Percentiles rank a stretch among this genome's conserved stretches.
phyloP scores from a whole-genome alignment of 768 basidiomycete species.

The Serpula lacrymans region DNA sequence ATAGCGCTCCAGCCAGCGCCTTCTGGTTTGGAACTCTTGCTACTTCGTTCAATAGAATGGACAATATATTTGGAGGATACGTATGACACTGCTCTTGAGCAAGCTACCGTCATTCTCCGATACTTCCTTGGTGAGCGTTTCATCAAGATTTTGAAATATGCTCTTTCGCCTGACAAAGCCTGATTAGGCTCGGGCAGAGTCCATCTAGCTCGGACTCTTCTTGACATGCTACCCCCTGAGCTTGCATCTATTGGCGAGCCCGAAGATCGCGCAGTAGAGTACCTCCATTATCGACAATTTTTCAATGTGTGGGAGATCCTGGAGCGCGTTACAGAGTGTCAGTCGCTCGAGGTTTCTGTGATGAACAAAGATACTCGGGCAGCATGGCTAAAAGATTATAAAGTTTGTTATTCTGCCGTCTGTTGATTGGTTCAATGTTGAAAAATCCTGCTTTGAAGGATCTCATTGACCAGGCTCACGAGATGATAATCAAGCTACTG shows the following conservation, averaged over 20 bases:
- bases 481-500: slow-evolving; percentile 64
- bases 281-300: slow-evolving; percentile 76
- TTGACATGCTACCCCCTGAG: slow-evolving; percentile 61
- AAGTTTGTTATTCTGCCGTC: slow-evolving; percentile 30
- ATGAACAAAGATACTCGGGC: slow-evolving; percentile 56
- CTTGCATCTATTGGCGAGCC: slow-evolving; percentile 61
- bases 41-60: slow-evolving; percentile 93
- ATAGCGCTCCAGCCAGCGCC: slow-evolving; percentile 54
- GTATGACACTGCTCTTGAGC: slow-evolving; percentile 73
- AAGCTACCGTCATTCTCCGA: slow-evolving; percentile 83
- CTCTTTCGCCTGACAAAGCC: slow-evolving; percentile 3
- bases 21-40: slow-evolving; percentile 53
- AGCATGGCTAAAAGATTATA: slow-evolving; percentile 65
- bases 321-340: slow-evolving; percentile 57
- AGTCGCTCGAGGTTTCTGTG: slow-evolving; percentile 52
- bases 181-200: slow-evolving; percentile 67
- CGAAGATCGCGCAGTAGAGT: slow-evolving; percentile 71
- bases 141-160: neutral
- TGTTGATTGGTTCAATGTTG: neutral
- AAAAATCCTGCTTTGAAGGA: slow-evolving; percentile 30
- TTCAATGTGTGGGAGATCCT: slow-evolving; percentile 72
- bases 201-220: slow-evolving; percentile 57
- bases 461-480: slow-evolving; percentile 61
- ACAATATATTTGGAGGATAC: slow-evolving; percentile 76
- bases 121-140: slow-evolving; percentile 79